Evolutionary conservation across 257 asterid species (phyloP), one percentile per base, ranked within the genome.

Genomic region (Ehretia macrophylla): DNA sequence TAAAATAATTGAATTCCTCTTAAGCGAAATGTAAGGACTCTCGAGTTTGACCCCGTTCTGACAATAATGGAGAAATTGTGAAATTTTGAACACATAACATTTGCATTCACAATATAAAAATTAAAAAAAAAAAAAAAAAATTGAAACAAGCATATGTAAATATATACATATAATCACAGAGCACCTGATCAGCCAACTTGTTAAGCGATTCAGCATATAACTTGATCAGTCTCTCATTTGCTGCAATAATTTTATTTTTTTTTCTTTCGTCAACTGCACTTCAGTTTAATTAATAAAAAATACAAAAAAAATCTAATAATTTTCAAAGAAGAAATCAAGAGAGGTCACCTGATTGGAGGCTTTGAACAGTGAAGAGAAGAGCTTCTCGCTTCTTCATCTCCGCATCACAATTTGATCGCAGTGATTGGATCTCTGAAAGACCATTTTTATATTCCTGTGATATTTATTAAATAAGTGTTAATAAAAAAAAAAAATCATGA

Each of bases 301-400:
- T 6, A n/a, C n/a, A n/a, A n/a, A n/a, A n/a, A n/a, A n/a, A n/a
- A n/a, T n/a, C n/a, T n/a, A n/a, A n/a, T n/a, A n/a, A n/a, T n/a
- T n/a, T n/a, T n/a, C n/a, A n/a, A n/a, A n/a, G n/a, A n/a, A n/a
- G n/a, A n/a, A n/a, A n/a, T 10, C n/a, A 44, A 4, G n/a, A 18
- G 11, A 14, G 32, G 35, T 10, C 49, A 77, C 82, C 79, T 61
- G 79, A 77, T 59, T 55, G 74, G 57, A 69, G 72, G 51, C 42
- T 46, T 10, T 40, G 62, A 14, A 77, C 38, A 13, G 66, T 21
- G 14, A 53, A 42, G 14, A 72, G 72, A 11, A 77, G 73, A 32
- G 72, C 69, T 58, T 77, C 74, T 8, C 76, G 71, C 64, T 69
- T 77, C 69, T 69, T 59, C 42, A 55, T 54, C 63, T 73, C 79